A percentile compares a stretch with the other conserved stretches of the same genome.
Conservation (phyloP, 225 moss, liverwort and hornwort genomes). For the Polytrichum formosum region DNA sequence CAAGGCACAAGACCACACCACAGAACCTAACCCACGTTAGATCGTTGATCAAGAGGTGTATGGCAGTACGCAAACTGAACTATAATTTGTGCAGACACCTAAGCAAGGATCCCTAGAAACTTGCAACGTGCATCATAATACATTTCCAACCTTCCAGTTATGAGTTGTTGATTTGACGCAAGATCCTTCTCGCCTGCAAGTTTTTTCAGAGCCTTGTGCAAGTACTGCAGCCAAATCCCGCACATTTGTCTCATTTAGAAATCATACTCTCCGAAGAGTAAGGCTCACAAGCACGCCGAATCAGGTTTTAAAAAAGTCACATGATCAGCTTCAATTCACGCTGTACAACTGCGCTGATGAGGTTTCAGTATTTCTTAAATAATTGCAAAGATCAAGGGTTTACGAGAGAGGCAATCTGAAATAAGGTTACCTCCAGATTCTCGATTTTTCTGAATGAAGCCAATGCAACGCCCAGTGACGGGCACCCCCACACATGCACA, state of each 20-base stretch:
- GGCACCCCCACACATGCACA: conserved; percentile 13
- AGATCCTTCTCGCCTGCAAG: conserved; percentile 38
- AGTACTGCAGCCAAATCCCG: conserved; percentile 19
- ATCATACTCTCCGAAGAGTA: background rate
- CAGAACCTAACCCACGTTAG: conserved; percentile 15
- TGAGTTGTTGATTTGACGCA: conserved; percentile 24
- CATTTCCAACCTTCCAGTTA: conserved; percentile 27
- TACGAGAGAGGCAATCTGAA: background rate
- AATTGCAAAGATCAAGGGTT: background rate
- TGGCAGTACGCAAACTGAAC: too few species aligned
- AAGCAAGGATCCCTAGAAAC: too few species aligned
- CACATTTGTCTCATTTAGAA: background rate
- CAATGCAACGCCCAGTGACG: conserved; percentile 2
- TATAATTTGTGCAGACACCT: too few species aligned
- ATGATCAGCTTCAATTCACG: too few species aligned
- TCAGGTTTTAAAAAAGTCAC: too few species aligned
- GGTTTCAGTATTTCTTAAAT: too few species aligned
- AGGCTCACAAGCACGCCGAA: too few species aligned
- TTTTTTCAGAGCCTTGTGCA: conserved; percentile 34
- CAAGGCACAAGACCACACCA: conserved; percentile 10
- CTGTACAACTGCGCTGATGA: too few species aligned
- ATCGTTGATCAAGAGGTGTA: background rate
- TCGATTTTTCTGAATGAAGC: conserved; percentile 30
- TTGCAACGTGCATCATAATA: too few species aligned
- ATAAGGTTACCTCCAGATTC: conserved; percentile 30